A percentile compares a stretch with the other conserved stretches of the same genome.
Conservation (phyloP, 228 moss, liverwort and hornwort genomes). For the Sphagnum fallax region DNA sequence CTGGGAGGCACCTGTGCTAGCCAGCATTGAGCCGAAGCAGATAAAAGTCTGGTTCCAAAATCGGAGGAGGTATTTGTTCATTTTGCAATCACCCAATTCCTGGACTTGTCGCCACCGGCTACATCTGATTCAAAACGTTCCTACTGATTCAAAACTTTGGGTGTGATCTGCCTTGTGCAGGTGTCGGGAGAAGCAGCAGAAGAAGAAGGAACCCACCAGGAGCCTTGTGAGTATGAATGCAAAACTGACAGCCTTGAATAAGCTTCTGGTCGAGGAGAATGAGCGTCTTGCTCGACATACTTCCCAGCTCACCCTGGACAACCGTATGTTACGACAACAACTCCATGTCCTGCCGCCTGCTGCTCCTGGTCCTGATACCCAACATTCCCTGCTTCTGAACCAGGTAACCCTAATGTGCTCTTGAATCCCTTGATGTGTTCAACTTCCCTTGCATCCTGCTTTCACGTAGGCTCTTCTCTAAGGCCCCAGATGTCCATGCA, state of each 20-base stretch:
- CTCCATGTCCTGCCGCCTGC: constrained; percentile 8
- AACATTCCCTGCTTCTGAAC: background rate
- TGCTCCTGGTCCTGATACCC: background rate
- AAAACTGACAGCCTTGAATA: constrained; percentile 57
- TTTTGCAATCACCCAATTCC: background rate
- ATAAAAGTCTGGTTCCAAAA: constrained; percentile 59
- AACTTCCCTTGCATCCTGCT: background rate
- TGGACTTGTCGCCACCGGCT: too few relatives aligned
- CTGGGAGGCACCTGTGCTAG: constrained; percentile 39
- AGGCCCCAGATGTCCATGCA: background rate
- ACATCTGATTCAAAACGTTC: too few relatives aligned
- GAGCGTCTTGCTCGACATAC: constrained; percentile 54
- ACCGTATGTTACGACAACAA: constrained; percentile 20
- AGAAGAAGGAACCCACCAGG: constrained; percentile 43
- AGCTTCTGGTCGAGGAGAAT: constrained; percentile 59
- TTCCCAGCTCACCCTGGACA: constrained; percentile 24
- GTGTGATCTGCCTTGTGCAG: constrained; percentile 5
- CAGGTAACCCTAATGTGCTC: background rate
- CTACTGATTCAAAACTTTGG: too few relatives aligned
- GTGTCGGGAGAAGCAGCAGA: constrained; percentile 63
- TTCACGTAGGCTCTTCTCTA: background rate
- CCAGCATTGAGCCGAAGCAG: constrained; percentile 49
- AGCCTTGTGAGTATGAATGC: constrained; percentile 61
- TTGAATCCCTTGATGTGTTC: background rate
- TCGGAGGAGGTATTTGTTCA: constrained; percentile 23